Base-by-base conservation (phyloP, 192 early-diverging fungal species). In the Pilobolus umbonatus region DNA sequence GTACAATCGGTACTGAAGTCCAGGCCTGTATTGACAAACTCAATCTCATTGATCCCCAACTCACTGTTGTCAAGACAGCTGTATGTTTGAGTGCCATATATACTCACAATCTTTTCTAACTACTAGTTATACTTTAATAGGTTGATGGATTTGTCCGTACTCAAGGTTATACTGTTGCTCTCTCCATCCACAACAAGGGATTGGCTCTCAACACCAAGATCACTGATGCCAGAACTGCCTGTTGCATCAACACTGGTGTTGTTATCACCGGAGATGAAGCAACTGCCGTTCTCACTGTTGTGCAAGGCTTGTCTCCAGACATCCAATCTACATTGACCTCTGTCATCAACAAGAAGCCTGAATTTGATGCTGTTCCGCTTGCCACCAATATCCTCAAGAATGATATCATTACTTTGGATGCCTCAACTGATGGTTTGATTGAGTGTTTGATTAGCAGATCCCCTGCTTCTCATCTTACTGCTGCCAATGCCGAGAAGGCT, bases 211-310 rank as follows among this genome's bases (percentile, higher is more conserved):
- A 53, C 15, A 61, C 14, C 17, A 29, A 22, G 2, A 25, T 53
- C 60, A 51, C 51, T 28, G 12, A 30, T 2, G 49, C 60, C 12
- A 36, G 38, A 15, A 32, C 22, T 44, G 40, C 31, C 12, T 53
- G 60, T 24, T 32, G 29, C 24, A 30, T 17, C 24, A 35, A 38
- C 25, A 15, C 39, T 43, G 26, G 28, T 21, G 12, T 39, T 2
- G n/a, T n/a, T n/a, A 15, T 53, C 24, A 32, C 49, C 42, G 35
- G 30, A 3, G 36, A 26, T 6, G 60, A 61, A 28, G 60, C 60
- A 15, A 26, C 36, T 30, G 49, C 38, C 28, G 39, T 61, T 9
- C 26, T 61, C 19, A 9, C 25, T 11, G 48, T 40, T 28, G 49
- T 61, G 15, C 29, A 19, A 0, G 6, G 21, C 24, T 30, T 61